A percentile compares a stretch with the other conserved stretches of the same genome.
phyloP scores from a whole-genome alignment of 1,284 basidiomycete species.

The Naganishia sp. region DNA sequence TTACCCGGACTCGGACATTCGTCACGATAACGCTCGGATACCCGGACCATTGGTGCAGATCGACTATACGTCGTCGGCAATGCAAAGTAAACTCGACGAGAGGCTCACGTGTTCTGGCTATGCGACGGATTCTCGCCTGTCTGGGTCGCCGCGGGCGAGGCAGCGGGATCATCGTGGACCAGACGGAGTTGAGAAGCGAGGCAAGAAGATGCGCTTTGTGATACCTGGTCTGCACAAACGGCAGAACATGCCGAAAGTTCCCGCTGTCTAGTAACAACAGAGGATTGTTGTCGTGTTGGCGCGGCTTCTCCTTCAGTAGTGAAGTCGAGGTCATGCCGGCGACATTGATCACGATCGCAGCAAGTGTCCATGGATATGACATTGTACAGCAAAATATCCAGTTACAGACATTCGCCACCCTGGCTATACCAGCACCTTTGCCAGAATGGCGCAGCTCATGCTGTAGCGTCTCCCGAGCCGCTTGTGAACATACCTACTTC shows the following conservation, averaged over 20 bases:
- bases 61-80: slow-evolving; percentile 6
- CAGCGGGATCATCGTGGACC: neutral
- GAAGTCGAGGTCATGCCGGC: too few species aligned
- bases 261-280: neutral
- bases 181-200: neutral
- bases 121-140: slow-evolving; percentile 2
- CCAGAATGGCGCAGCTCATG: neutral
- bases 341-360: too few species aligned
- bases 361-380: neutral
- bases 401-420: too few species aligned
- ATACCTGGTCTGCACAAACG: slow-evolving; percentile 21
- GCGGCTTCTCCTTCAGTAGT: too few species aligned
- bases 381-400: neutral
- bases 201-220: slow-evolving; percentile 15
- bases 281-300: too few species aligned
- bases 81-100: slow-evolving; percentile 16
- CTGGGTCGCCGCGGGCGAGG: neutral
- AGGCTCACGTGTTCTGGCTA: neutral
- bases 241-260: slow-evolving; percentile 6
- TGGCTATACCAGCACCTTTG: too few species aligned
- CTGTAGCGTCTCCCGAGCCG: neutral
- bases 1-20: neutral
- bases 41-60: slow-evolving; percentile 21
- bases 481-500: slow-evolving; percentile 12
- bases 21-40: neutral